These are phyloP conservation scores for Phytophthora vignae DNA, from an alignment of 352 stramenopile species.

Conservation along the genomic window DNA sequence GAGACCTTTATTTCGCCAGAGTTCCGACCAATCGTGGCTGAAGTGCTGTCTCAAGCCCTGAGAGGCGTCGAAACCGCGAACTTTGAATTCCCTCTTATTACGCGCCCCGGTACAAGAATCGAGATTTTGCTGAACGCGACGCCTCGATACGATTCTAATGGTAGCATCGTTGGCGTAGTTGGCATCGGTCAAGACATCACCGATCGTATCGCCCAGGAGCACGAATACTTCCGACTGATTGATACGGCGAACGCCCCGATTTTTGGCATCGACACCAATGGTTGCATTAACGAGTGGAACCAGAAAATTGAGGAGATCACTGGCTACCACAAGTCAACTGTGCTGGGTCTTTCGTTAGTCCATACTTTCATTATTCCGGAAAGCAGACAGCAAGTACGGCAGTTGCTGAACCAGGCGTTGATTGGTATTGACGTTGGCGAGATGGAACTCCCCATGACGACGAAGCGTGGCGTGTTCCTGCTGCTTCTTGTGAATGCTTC, in stretches of 20 bases:
- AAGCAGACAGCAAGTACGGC: conserved; percentile 68
- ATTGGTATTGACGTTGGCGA: conserved; percentile 90
- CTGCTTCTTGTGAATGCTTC: conserved; percentile 84
- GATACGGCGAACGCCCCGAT: conserved; percentile 84
- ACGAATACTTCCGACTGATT: conserved; percentile 82
- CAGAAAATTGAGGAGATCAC: conserved; percentile 90
- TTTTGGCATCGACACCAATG: conserved; percentile 86
- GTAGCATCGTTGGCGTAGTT: conserved; percentile 76
- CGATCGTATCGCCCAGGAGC: conserved; percentile 82
- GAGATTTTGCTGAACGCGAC: conserved; percentile 55
- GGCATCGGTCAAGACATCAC: conserved; percentile 74
- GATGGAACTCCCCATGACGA: conserved; percentile 89
- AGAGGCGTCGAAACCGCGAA: conserved; percentile 83
- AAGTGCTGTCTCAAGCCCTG: conserved; percentile 78
- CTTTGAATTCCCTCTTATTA: conserved; percentile 92
- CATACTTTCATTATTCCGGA: conserved; percentile 84
- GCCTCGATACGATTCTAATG: conserved; percentile 50
- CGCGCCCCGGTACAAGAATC: conserved; percentile 64
- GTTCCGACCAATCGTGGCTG: conserved; percentile 74
- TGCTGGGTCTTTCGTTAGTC: conserved; percentile 77
- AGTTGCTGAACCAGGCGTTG: conserved; percentile 81
- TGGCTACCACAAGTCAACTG: conserved; percentile 74
- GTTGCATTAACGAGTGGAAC: conserved; percentile 89
- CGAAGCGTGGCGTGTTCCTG: conserved; percentile 70
- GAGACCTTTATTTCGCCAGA: conserved; percentile 90